Conservation (phyloP, 78 protist genomes). For the Chrysochromulina parva region DNA sequence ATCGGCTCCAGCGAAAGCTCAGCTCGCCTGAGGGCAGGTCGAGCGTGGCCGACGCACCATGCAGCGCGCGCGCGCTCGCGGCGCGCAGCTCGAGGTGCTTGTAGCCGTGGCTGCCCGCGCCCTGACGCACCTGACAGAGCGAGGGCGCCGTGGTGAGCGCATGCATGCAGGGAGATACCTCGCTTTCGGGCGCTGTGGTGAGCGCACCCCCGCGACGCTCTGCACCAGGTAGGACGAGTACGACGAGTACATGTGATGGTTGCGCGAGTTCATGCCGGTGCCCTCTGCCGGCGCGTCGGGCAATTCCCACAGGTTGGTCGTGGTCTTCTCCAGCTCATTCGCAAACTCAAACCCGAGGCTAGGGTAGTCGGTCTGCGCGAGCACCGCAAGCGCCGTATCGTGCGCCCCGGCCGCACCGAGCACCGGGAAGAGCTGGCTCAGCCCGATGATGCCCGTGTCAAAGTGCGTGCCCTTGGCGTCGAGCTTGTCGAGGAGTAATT, state of each 20-base stretch:
- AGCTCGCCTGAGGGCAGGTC: not conserved
- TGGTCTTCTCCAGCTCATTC: not conserved
- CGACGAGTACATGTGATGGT: constrained; percentile 44
- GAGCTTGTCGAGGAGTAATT: not conserved
- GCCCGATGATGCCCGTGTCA: constrained; percentile 31
- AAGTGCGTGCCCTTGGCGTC: not conserved
- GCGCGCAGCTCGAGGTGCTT: not conserved
- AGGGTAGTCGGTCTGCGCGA: constrained; percentile 30
- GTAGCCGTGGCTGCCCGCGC: not conserved
- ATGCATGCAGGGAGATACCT: too few species aligned
- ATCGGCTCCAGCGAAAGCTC: too few species aligned
- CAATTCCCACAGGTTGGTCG: constrained; percentile 39
- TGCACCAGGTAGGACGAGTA: constrained; percentile 6
- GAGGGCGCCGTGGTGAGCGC: too few species aligned
- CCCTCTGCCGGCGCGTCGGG: constrained; percentile 33
- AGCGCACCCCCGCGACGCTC: not conserved
- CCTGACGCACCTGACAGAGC: too few species aligned
- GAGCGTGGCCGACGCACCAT: not conserved
- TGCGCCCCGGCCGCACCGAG: not conserved
- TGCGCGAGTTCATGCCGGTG: constrained; percentile 40
- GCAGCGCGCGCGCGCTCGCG: not conserved
- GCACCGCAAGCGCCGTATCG: constrained; percentile 12
- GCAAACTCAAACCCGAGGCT: constrained; percentile 31
- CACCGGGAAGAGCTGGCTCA: constrained; percentile 25
- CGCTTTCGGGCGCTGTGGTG: too few species aligned